phyloP scores from a whole-genome alignment of 2,329 filamentous ascomycete species.

The Truncatella angustata region DNA sequence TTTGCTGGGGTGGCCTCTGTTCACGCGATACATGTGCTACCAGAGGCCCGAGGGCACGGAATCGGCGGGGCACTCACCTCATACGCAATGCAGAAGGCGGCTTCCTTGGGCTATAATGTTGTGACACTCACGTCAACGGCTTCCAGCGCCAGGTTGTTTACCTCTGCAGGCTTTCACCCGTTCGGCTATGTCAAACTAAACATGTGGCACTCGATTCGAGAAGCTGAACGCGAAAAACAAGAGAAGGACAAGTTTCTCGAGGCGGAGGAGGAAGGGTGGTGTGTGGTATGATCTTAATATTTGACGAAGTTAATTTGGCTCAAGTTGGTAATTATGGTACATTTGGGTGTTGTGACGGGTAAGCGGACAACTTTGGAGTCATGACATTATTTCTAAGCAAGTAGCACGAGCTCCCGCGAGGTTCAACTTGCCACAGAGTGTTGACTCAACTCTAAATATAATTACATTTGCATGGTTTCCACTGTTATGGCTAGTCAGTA shows the following conservation, averaged over 20 bases:
- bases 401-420: no score
- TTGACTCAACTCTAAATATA: no score
- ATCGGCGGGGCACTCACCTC: slow-evolving; percentile 8
- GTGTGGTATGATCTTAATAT: background rate
- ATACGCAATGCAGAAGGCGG: slow-evolving; percentile 9
- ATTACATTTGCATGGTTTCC: no score
- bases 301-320: background rate
- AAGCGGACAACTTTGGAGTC: no score
- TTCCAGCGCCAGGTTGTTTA: slow-evolving; percentile 1
- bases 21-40: slow-evolving; percentile 14
- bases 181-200: slow-evolving; percentile 13
- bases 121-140: slow-evolving; percentile 10
- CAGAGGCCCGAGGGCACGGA: slow-evolving; percentile 4
- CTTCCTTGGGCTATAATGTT: slow-evolving; percentile 10
- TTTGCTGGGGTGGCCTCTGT: slow-evolving; percentile 13
- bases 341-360: no score
- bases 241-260: background rate
- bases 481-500: no score
- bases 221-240: background rate
- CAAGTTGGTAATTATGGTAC: background rate
- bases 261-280: slow-evolving; percentile 10
- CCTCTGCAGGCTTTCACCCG: slow-evolving; percentile 11
- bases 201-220: slow-evolving; percentile 3
- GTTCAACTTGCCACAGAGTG: no score
- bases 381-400: no score